Conservation (phyloP, 148 eudicot genomes). For the Persicaria maculosa region DNA sequence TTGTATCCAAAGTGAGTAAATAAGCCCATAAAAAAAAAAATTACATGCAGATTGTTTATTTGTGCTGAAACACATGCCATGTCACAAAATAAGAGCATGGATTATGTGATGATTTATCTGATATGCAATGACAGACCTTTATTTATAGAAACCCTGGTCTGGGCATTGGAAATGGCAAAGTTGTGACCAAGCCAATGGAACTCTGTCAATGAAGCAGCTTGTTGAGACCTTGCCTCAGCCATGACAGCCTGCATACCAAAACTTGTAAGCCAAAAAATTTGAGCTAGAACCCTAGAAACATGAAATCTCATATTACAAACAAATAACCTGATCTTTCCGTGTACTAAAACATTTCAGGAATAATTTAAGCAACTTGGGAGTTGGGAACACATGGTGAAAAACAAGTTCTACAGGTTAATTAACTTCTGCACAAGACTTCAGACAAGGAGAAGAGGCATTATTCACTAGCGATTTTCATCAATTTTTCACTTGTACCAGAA, state of each 20-base stretch:
- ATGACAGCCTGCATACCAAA: constrained; percentile 70
- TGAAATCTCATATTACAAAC: neutral
- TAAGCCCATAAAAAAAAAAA: neutral
- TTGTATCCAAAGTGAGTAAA: neutral
- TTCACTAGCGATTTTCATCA: neutral
- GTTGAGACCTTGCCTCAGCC: constrained; percentile 97
- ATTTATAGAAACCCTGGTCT: constrained; percentile 82
- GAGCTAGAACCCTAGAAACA: neutral
- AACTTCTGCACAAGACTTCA: neutral
- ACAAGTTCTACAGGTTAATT: neutral
- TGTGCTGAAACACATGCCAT: neutral
- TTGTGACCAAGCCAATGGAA: constrained; percentile 88
- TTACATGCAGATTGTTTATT: neutral
- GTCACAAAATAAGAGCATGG: neutral
- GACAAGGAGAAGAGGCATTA: neutral
- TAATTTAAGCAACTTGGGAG: neutral
- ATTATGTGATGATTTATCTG: neutral
- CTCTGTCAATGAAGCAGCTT: constrained; percentile 97
- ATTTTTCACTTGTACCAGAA: neutral
- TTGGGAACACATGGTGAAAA: neutral
- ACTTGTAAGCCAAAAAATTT: neutral
- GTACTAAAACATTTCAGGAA: neutral
- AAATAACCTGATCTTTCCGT: neutral
- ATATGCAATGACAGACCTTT: constrained; percentile 46
- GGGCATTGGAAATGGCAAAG: constrained; percentile 88